These are phyloP conservation scores for Edaphochlamys debaryana DNA, from an alignment of 139 green algal genomes.

Conservation along the genomic window DNA sequence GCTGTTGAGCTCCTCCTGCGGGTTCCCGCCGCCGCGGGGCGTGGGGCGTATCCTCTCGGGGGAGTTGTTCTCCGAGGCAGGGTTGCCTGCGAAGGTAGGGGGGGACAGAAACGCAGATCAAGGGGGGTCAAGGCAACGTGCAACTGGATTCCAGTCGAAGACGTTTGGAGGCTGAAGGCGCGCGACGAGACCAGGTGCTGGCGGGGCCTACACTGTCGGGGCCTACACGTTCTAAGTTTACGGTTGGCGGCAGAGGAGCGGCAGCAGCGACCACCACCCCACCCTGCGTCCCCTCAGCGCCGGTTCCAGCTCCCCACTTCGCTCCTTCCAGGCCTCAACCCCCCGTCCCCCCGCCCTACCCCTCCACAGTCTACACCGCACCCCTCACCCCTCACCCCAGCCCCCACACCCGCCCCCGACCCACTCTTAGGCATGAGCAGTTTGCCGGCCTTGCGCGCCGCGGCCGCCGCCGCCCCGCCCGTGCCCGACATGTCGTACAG, in stretches of 20 bases:
- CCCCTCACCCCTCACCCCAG: too few relatives aligned
- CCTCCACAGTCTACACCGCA: not conserved
- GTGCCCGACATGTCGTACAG: not conserved
- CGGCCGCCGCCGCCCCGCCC: not conserved
- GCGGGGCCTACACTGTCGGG: too few relatives aligned
- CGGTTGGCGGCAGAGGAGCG: too few relatives aligned
- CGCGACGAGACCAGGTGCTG: too few relatives aligned
- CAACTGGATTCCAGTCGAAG: too few relatives aligned
- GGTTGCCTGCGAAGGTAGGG: not conserved
- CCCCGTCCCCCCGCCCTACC: not conserved
- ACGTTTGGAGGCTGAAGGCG: too few relatives aligned
- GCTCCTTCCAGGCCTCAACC: not conserved
- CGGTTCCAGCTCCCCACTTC: too few relatives aligned
- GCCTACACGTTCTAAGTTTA: too few relatives aligned
- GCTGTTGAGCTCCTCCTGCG: not conserved
- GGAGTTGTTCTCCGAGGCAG: not conserved
- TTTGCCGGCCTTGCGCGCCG: constrained; percentile 10
- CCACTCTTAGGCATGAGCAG: constrained; percentile 8
- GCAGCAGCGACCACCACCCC: not conserved
- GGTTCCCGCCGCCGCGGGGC: too few relatives aligned
- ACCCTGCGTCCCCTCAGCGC: not conserved
- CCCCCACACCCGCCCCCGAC: not conserved
- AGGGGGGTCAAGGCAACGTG: not conserved
- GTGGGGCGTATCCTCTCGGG: not conserved
- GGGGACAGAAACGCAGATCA: not conserved